Conservation (phyloP, 495 filamentous ascomycete species). For the Neurospora sp. region DNA sequence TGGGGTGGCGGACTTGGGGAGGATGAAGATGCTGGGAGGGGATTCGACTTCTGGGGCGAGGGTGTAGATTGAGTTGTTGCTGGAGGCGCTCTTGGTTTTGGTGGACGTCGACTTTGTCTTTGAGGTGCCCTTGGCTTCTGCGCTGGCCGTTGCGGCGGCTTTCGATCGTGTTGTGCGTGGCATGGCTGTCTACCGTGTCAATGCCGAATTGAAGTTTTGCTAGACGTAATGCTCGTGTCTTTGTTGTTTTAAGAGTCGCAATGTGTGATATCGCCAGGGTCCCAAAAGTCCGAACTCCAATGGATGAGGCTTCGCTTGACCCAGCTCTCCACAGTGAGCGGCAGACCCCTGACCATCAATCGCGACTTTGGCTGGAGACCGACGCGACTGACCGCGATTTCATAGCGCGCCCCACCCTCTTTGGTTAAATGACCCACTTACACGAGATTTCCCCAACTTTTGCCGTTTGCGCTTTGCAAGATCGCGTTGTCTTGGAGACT, state of each 20-base stretch:
- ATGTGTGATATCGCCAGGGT: neutral
- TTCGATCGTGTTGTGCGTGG: conserved; percentile 20
- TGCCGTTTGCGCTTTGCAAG: neutral
- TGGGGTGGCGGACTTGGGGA: conserved; percentile 56
- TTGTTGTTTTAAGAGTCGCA: neutral
- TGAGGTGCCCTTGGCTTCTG: conserved; percentile 12
- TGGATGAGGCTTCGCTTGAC: neutral
- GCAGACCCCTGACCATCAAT: neutral
- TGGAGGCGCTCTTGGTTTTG: conserved; percentile 14
- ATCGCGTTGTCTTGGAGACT: neutral
- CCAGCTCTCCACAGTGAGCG: neutral
- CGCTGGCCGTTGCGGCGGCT: conserved; percentile 12
- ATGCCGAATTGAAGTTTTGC: neutral
- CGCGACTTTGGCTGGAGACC: neutral
- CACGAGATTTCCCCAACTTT: neutral
- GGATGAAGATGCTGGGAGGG: conserved; percentile 64
- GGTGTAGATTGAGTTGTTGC: conserved; percentile 22
- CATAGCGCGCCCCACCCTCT: neutral
- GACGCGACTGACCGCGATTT: neutral
- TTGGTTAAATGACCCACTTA: neutral
- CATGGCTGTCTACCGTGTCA: conserved; percentile 10
- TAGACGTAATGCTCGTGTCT: neutral
- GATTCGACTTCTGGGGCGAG: conserved; percentile 26
- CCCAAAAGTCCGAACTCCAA: neutral
- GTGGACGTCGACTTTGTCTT: neutral